A percentile compares a stretch with the other conserved stretches of the same genome.
Conservation (phyloP, 148 eudicot species). For the Pouteria glomerata region DNA sequence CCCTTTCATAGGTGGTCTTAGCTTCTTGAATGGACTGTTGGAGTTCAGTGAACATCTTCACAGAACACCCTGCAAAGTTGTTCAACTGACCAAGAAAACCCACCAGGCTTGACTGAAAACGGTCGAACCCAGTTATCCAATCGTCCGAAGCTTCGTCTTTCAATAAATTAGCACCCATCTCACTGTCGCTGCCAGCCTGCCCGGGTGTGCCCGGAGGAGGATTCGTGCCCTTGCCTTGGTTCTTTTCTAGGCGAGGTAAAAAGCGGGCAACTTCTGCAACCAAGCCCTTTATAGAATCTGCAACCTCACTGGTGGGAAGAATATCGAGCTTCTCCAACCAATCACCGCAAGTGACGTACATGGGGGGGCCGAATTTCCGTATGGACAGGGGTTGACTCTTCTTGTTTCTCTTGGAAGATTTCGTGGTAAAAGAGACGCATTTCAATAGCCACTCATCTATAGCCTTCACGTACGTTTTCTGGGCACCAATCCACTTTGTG, state of each 20-base stretch:
- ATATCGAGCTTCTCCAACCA: slow-evolving; percentile 61
- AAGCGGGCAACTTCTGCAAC: slow-evolving; percentile 48
- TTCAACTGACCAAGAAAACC: slow-evolving; percentile 47
- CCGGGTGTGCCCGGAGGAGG: not conserved
- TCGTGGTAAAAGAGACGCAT: slow-evolving; percentile 46
- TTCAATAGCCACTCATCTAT: slow-evolving; percentile 75
- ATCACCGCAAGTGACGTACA: slow-evolving; percentile 62
- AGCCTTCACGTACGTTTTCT: slow-evolving; percentile 52
- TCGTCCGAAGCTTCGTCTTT: slow-evolving; percentile 44
- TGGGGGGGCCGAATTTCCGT: slow-evolving; percentile 62
- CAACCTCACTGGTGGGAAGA: slow-evolving; percentile 44
- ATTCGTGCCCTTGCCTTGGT: slow-evolving; percentile 43
- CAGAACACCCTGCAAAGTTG: slow-evolving; percentile 51
- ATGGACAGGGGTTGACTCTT: slow-evolving; percentile 28
- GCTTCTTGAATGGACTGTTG: slow-evolving; percentile 49
- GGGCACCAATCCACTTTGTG: slow-evolving; percentile 69
- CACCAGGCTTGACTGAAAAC: slow-evolving; percentile 44
- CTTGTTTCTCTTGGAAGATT: slow-evolving; percentile 40
- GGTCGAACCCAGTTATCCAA: slow-evolving; percentile 35
- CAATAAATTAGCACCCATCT: slow-evolving; percentile 23
- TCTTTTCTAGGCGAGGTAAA: slow-evolving; percentile 75
- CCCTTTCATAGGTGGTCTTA: slow-evolving; percentile 47
- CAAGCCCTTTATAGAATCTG: slow-evolving; percentile 50
- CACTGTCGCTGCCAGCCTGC: slow-evolving; percentile 18
- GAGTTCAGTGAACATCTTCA: slow-evolving; percentile 54